These are phyloP conservation scores for Clathrospora elynae DNA, from an alignment of 2,329 filamentous ascomycete genomes.

Conservation along the genomic window DNA sequence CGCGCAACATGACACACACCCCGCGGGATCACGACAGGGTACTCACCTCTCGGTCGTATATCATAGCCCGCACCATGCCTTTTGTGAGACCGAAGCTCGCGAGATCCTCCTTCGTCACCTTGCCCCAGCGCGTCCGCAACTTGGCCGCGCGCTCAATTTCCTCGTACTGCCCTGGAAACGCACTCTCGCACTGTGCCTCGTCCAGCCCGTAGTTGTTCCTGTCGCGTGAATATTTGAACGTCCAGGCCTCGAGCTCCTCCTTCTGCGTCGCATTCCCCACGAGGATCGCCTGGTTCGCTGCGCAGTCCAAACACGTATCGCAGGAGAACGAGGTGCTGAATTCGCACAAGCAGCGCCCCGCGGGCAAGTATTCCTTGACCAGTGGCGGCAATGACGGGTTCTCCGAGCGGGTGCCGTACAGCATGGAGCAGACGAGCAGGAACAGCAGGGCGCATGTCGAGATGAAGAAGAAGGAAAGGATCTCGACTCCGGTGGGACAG, in stretches of 20 bases:
- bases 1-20: not conserved
- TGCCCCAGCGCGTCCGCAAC: slow-evolving; percentile 28
- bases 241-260: slow-evolving; percentile 32
- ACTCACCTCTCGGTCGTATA: slow-evolving; percentile 39
- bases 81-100: slow-evolving; percentile 37
- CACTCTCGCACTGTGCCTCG: slow-evolving; percentile 38
- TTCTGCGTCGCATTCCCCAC: slow-evolving; percentile 18
- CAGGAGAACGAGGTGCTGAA: slow-evolving; percentile 41
- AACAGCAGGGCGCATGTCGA: slow-evolving; percentile 37
- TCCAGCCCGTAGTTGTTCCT: slow-evolving; percentile 38
- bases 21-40: not conserved
- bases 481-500: slow-evolving; percentile 29
- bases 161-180: slow-evolving; percentile 41
- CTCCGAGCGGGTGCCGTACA: slow-evolving; percentile 43
- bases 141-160: slow-evolving; percentile 38
- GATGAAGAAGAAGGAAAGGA: slow-evolving; percentile 37
- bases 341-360: slow-evolving; percentile 41
- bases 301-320: slow-evolving; percentile 42
- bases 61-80: slow-evolving; percentile 43
- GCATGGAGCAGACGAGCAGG: slow-evolving; percentile 40
- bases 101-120: slow-evolving; percentile 35
- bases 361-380: slow-evolving; percentile 40
- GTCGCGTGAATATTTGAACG: slow-evolving; percentile 38
- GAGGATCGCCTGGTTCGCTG: slow-evolving; percentile 29
- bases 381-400: slow-evolving; percentile 35